A percentile compares a stretch with the other conserved stretches of the same genome.
Evolutionary conservation across 2,329 filamentous ascomycete species (phyloP).

Genomic region (Myriosclerotinia duriaeana): DNA sequence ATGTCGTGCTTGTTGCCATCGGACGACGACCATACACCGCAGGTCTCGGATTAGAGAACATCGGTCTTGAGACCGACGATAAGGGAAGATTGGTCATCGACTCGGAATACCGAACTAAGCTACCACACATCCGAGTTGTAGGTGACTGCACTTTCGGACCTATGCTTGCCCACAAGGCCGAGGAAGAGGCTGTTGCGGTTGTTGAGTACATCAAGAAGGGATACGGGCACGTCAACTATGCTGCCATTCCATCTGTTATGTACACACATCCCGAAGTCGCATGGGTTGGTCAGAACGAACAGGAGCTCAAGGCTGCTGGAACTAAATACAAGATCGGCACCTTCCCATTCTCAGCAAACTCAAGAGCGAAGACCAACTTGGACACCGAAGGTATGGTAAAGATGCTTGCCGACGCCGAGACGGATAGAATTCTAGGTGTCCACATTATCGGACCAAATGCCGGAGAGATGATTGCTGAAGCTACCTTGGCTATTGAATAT

Average conservation of each 20-base stretch:
- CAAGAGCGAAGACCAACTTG: constrained; percentile 96
- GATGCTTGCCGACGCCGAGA: constrained; percentile 94
- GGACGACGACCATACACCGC: constrained; percentile 92
- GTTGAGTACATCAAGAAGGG: constrained; percentile 98
- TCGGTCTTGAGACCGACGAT: constrained; percentile 88
- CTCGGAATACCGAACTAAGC: constrained; percentile 97
- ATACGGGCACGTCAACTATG: constrained; percentile 98
- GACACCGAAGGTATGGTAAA: constrained; percentile 96
- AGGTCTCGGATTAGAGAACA: constrained; percentile 89
- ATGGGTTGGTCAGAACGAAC: constrained; percentile 97
- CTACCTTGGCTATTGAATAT: constrained; percentile 91
- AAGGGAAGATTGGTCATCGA: constrained; percentile 94
- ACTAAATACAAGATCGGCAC: constrained; percentile 90
- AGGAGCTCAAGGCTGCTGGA: constrained; percentile 85
- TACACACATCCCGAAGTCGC: constrained; percentile 98
- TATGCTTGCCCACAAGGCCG: constrained; percentile 99
- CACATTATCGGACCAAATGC: constrained; percentile 97
- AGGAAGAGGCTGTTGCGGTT: constrained; percentile 93
- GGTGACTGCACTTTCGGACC: constrained; percentile 96
- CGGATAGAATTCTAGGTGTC: constrained; percentile 89
- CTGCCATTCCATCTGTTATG: constrained; percentile 96
- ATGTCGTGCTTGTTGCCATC: constrained; percentile 95
- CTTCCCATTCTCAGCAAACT: constrained; percentile 98
- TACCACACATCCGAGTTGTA: constrained; percentile 94
- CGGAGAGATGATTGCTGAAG: constrained; percentile 99